These are phyloP conservation scores for Phialophora chinensis DNA, from an alignment of 2,329 filamentous ascomycete species.

Conservation along the genomic window DNA sequence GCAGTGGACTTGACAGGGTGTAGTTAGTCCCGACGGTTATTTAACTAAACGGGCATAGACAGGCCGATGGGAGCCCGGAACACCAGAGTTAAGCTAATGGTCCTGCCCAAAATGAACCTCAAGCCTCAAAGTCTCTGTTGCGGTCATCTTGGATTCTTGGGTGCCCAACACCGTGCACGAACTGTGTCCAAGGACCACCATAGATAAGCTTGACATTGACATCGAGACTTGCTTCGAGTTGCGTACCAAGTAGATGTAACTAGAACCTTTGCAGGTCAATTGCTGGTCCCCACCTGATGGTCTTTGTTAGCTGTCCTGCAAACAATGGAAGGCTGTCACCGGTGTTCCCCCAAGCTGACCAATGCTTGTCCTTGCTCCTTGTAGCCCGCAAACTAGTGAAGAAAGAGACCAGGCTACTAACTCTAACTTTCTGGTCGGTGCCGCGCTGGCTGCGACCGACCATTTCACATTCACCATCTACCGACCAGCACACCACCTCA, in stretches of 20 bases:
- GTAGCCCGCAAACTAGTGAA: background rate
- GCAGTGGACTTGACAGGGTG: background rate
- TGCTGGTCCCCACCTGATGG: background rate
- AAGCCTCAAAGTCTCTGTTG: background rate
- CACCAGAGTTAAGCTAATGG: background rate
- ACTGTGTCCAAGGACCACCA: background rate
- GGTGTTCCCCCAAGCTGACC: conserved; percentile 3
- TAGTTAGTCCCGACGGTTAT: background rate
- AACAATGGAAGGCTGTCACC: background rate
- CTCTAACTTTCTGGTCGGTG: background rate
- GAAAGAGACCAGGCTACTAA: background rate
- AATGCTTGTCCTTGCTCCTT: conserved; percentile 7
- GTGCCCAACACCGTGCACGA: background rate
- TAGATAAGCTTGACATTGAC: background rate
- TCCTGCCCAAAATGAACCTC: background rate
- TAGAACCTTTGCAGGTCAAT: background rate
- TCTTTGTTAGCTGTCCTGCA: background rate
- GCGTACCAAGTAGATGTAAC: background rate
- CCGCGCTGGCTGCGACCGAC: conserved; percentile 13
- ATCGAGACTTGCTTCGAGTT: background rate
- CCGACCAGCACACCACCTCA: conserved; percentile 12
- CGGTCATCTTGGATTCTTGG: background rate
- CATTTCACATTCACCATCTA: conserved; percentile 17
- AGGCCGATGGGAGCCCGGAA: background rate
- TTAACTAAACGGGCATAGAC: background rate